Percentiles rank a stretch among this genome's conserved stretches.
Conservation (phyloP, 1,284 basidiomycete genomes). For the Fomitiporia mediterranea region DNA sequence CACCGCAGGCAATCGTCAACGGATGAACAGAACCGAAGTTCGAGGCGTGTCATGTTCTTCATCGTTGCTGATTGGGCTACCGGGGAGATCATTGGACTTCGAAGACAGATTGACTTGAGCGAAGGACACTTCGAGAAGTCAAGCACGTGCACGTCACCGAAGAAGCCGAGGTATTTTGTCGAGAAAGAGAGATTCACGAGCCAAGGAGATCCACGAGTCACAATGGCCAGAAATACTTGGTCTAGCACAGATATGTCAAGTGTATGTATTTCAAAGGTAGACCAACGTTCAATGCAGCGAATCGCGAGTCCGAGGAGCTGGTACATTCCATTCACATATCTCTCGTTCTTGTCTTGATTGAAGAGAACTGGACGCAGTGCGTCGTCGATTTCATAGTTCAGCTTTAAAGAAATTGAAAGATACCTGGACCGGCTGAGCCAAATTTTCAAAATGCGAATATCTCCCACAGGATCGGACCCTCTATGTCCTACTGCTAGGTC, state of each 20-base stretch:
- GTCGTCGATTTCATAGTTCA: slow-evolving; percentile 11
- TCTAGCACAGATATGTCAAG: slow-evolving; percentile 12
- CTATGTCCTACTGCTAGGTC: slow-evolving; percentile 10
- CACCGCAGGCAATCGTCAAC: slow-evolving; percentile 16
- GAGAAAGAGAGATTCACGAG: slow-evolving; percentile 9
- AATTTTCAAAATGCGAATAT: slow-evolving; percentile 4
- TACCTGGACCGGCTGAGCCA: slow-evolving; percentile 3
- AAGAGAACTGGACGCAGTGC: neutral
- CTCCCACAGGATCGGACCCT: slow-evolving; percentile 4
- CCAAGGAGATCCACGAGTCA: slow-evolving; percentile 8
- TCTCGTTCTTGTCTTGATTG: neutral
- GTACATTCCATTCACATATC: slow-evolving; percentile 3
- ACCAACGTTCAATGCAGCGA: slow-evolving; percentile 6
- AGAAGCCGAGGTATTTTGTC: slow-evolving; percentile 13
- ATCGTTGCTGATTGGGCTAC: neutral
- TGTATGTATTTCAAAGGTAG: slow-evolving; percentile 11
- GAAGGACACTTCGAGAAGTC: slow-evolving; percentile 10
- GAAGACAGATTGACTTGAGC: slow-evolving; percentile 5
- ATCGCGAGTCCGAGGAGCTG: neutral
- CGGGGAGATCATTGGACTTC: slow-evolving; percentile 7
- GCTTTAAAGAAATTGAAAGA: slow-evolving; percentile 5
- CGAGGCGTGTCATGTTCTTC: slow-evolving; percentile 10
- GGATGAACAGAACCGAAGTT: slow-evolving; percentile 13
- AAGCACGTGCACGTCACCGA: slow-evolving; percentile 7
- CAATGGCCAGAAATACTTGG: slow-evolving; percentile 4